phyloP scores from a whole-genome alignment of 768 basidiomycete genomes.

The Pisolithus tinctorius region DNA sequence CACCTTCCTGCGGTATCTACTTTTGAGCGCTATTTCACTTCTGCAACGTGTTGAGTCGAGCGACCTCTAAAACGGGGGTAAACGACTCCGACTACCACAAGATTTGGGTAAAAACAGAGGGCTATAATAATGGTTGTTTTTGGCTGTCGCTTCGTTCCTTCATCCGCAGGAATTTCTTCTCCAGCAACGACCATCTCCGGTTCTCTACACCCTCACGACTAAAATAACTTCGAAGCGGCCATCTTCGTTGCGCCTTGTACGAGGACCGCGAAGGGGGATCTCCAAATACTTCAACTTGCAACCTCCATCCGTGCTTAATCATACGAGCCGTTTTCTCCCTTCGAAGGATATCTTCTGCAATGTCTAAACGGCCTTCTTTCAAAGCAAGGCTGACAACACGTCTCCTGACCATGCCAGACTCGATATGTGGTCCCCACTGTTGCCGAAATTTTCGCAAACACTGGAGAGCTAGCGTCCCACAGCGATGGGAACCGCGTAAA shows the following conservation, averaged over 20 bases:
- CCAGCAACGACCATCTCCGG: conserved; percentile 21
- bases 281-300: conserved; percentile 4
- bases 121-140: conserved; percentile 1
- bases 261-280: conserved; percentile 6
- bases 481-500: conserved; percentile 40
- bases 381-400: conserved; percentile 53
- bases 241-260: conserved; percentile 9
- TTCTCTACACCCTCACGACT: conserved; percentile 25
- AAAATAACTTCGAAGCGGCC: conserved; percentile 13
- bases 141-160: not conserved
- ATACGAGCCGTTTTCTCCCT: conserved; percentile 6
- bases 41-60: too few species aligned
- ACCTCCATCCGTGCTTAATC: conserved; percentile 9
- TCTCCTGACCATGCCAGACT: conserved; percentile 53
- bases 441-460: conserved; percentile 39
- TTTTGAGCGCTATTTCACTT: too few species aligned
- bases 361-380: conserved; percentile 57
- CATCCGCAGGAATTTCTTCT: conserved; percentile 15
- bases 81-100: too few species aligned
- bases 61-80: too few species aligned
- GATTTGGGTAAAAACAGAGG: not conserved
- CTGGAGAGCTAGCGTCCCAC: conserved; percentile 48
- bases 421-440: conserved; percentile 50
- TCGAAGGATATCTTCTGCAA: conserved; percentile 27
- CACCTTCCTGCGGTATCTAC: too few species aligned